These are phyloP conservation scores for Vanrija sp. DNA, from an alignment of 1,284 basidiomycete genomes.

Conservation along the genomic window DNA sequence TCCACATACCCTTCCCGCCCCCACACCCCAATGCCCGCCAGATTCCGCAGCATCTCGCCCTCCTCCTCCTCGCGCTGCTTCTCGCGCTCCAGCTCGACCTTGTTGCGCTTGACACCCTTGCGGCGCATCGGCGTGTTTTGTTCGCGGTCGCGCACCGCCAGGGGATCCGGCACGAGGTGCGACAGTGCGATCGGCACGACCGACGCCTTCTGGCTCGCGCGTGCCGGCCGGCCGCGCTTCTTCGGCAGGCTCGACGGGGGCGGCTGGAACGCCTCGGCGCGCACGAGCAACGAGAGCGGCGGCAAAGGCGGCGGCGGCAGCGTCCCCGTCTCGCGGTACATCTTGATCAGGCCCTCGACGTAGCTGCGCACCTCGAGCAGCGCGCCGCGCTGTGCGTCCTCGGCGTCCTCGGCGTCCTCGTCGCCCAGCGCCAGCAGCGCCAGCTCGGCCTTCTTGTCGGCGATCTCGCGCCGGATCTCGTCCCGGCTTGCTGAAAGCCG, in stretches of 20 bases:
- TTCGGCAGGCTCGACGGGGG: conserved; percentile 14
- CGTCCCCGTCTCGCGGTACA: conserved; percentile 19
- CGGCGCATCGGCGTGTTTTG: conserved; percentile 18
- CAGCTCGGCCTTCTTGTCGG: conserved; percentile 9
- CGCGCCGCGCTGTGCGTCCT: not conserved
- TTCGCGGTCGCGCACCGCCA: conserved; percentile 10
- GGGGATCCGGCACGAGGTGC: conserved; percentile 19
- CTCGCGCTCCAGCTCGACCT: conserved; percentile 22
- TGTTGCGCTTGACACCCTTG: conserved; percentile 25
- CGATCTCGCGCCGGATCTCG: conserved; percentile 2
- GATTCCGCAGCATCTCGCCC: conserved; percentile 21
- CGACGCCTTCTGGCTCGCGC: conserved; percentile 7
- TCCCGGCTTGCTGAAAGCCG: conserved; percentile 7
- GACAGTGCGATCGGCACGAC: conserved; percentile 15
- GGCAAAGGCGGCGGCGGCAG: conserved; percentile 16
- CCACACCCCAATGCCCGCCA: conserved; percentile 21
- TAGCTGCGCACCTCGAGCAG: conserved; percentile 13
- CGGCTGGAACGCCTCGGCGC: conserved; percentile 1
- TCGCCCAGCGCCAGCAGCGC: not conserved
- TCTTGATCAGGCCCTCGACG: conserved; percentile 17
- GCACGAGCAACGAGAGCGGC: conserved; percentile 3
- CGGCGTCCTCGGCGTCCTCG: not conserved
- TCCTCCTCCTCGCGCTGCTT: conserved; percentile 20
- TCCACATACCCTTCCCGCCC: conserved; percentile 1
- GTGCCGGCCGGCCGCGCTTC: conserved; percentile 21